phyloP scores from a whole-genome alignment of 2,329 filamentous ascomycete genomes.

The Penicillium fuscoglaucum region DNA sequence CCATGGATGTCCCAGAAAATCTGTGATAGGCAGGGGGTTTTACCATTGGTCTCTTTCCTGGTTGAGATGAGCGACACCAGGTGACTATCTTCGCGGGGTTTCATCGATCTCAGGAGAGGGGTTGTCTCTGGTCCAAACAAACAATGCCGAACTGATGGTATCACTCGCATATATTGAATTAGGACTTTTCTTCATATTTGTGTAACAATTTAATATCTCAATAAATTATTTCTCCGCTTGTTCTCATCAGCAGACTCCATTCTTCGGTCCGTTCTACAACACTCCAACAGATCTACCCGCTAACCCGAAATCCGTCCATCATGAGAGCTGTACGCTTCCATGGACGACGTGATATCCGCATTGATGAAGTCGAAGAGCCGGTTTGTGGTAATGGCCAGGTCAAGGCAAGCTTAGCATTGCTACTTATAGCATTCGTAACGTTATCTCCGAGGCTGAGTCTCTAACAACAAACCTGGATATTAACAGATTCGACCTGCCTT shows the following conservation, averaged over 20 bases:
- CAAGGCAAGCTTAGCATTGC: constrained; percentile 27
- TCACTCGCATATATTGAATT: neutral
- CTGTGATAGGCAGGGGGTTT: neutral
- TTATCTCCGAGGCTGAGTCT: neutral
- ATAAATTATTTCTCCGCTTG: neutral
- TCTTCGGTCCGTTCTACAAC: neutral
- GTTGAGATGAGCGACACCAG: neutral
- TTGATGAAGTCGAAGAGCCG: constrained; percentile 39
- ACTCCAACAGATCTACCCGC: neutral
- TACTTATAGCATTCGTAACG: constrained; percentile 3
- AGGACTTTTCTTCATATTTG: neutral
- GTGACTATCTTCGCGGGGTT: neutral
- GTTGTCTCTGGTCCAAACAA: neutral
- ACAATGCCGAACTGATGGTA: neutral
- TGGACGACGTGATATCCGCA: constrained; percentile 36
- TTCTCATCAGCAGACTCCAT: neutral
- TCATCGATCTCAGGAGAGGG: neutral
- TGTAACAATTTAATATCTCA: neutral
- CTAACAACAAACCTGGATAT: neutral
- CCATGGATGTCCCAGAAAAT: neutral
- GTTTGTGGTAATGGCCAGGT: constrained; percentile 54
- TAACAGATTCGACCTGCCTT: constrained; percentile 33
- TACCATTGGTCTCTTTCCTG: neutral
- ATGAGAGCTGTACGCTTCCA: constrained; percentile 43
- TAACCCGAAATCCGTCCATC: neutral